Evolutionary conservation across 139 green algal species (phyloP).

Genomic region (Volvox reticuliferus): DNA sequence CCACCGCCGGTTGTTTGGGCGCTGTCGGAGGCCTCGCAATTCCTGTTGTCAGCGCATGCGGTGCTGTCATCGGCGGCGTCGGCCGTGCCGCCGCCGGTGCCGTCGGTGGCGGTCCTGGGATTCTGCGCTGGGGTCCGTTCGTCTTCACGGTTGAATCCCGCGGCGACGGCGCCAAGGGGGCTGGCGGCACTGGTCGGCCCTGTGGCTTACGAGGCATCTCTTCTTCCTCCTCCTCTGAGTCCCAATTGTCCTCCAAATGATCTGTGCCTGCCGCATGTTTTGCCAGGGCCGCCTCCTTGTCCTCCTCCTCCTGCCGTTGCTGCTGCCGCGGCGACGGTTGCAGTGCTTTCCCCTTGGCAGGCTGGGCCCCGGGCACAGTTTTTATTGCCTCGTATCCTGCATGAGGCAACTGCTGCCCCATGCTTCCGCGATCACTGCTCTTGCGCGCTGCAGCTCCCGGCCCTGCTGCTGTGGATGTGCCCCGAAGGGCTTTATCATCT

Average conservation of each 20-base stretch:
- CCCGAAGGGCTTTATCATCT: not conserved
- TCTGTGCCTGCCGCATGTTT: slow-evolving; percentile 41
- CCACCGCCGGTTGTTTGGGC: not conserved
- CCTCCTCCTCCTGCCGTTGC: slow-evolving; percentile 13
- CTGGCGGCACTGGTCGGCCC: not conserved
- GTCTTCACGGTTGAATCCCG: not conserved
- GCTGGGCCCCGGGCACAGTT: not conserved
- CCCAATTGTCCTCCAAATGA: slow-evolving; percentile 47
- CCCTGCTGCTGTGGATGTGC: not conserved
- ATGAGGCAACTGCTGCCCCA: not conserved
- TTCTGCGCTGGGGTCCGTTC: not conserved
- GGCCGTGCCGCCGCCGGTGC: not conserved
- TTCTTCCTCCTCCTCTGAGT: slow-evolving; percentile 31
- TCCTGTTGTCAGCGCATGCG: not conserved
- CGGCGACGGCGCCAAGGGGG: not conserved
- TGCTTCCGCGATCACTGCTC: not conserved
- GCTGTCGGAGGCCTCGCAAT: not conserved
- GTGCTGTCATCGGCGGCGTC: not conserved
- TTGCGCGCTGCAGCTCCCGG: not conserved
- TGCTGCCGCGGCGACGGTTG: not conserved
- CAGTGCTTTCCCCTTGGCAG: not conserved
- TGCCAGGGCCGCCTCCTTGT: not conserved
- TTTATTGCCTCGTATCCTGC: not conserved
- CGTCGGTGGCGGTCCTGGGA: not conserved
- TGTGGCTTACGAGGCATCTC: not conserved